Evolutionary conservation across 495 filamentous ascomycete genomes (phyloP), one percentile per base, ranked within the genome.

Genomic region (Lichina pygmaea): DNA sequence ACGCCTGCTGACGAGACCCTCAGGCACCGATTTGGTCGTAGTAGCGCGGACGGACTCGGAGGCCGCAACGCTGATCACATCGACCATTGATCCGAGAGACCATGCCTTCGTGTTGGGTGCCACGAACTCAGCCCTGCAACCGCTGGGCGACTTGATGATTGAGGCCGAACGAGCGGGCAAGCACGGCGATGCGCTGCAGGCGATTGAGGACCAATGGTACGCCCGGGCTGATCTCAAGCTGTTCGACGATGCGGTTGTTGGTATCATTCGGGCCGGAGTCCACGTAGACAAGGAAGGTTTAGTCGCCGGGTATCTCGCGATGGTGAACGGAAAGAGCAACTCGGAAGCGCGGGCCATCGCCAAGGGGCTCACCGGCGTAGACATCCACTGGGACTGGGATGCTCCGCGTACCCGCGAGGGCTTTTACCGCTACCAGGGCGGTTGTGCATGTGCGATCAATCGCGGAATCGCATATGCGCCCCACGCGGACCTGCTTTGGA

Each of bases 1-100:
- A 41, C 13, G 37, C n/a, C 45, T 47, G 38, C 38, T n/a, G 13
- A 39, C n/a, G 30, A 24, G 24, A 43, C 7, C 24, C 17, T 7
- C 45, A 77, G 74, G 84, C 46, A 63, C 71, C 44, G 83, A 97
- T 57, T 76, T 97, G 30, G 58, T 97, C 3, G 81, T 81, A 48
- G 73, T 97, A 52, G 89, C 89, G 34, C 78, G 89, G 51, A 97
- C 89, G 15, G 89, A 97, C 62, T 91, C 89, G 48, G 89, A 97
- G 64, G 89, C 89, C 33, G 89, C 89, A 8, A 97, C 91, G 9
- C 78, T 97, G 54, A 86, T 97, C 66, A 93, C 84, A 45, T 84
- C 82, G 7, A 92, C 84, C 51, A 93, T 97, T 55, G 89, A 97
- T 61, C 72, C 78, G 46, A 77, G 89, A 48, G 89, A 97, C 60